A percentile compares a stretch with the other conserved stretches of the same genome.
These are phyloP conservation scores for Solanum acaule DNA, from an alignment of 257 asterid species.

Conservation along the genomic window DNA sequence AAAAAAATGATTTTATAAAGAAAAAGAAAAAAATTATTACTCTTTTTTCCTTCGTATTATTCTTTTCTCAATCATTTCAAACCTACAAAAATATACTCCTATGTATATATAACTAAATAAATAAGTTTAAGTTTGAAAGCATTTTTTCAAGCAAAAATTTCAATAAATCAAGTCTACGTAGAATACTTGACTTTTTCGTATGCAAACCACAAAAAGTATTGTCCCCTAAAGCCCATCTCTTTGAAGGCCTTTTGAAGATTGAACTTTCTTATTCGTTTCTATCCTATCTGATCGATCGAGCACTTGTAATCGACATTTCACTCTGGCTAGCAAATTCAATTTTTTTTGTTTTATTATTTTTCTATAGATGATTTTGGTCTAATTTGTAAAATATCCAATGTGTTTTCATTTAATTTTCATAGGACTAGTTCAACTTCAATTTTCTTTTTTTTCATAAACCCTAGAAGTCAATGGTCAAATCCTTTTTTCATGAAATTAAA, in stretches of 20 bases:
- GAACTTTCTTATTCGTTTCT: neutral
- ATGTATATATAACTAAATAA: neutral
- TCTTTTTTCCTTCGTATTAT: neutral
- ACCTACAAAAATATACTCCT: neutral
- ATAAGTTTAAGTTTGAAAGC: too few species aligned
- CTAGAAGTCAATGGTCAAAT: neutral
- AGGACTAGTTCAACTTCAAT: neutral
- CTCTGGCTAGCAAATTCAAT: neutral
- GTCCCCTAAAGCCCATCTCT: neutral
- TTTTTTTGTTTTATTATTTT: neutral
- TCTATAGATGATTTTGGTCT: neutral
- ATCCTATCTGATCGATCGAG: neutral
- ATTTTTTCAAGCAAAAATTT: neutral
- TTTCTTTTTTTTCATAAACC: neutral
- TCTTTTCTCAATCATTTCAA: neutral
- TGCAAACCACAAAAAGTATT: neutral
- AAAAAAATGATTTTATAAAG: neutral
- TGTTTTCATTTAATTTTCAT: neutral
- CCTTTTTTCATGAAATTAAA: neutral
- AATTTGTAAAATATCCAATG: neutral
- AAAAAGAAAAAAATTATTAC: neutral
- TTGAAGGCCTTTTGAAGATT: neutral
- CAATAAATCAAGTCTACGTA: too few species aligned
- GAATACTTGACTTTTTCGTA: neutral
- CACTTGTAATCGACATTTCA: neutral